Base-by-base conservation (phyloP, 768 basidiomycete species). In the Serpula lacrymans region DNA sequence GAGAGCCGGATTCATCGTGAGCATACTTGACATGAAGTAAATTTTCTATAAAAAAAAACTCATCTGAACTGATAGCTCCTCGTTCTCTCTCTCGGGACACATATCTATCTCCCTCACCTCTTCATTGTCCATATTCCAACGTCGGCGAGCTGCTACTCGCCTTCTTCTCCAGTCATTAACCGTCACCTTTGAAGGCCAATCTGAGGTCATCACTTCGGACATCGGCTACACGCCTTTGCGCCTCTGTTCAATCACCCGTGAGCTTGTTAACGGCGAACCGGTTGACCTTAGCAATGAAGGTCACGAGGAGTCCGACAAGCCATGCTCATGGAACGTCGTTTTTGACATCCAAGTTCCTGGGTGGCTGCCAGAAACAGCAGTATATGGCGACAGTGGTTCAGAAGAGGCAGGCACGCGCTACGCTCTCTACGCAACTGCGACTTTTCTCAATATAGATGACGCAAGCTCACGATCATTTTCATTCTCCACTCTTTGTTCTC, bases 281-380 rank as follows among this genome's bases (percentile, higher is more conserved):
- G 46, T 86, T 20, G 79, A 84, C 47, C 65, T 89, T 42, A 74
- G 65, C 40, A 81, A 84, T 57, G 80, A 82, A 46, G 81, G 74
- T 12, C 70, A 73, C 33, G 81, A 87, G 53, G 74, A 81, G 27
- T 62, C 65, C 17, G 68, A 63, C 36, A 64, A 66, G 42, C 75
- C 76, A 37, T 81, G 75, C 50, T 60, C 60, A 24, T 90, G 90
- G 83, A 80, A 84, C 49, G 68, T 91, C 41, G 68, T 82, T 13
- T 95, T 94, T 59, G 82, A 91, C 58, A 63, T 96, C 3, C 73
- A 78, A 12, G 65, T 94, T n/a, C 91, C 92, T 4, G 93, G 91
- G 13, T 95, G 93, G 93, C 71, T 96, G 3, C 92, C 92, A 6
- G 70, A 72, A 2, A 72, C 78, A 12, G 67, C 77, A 18, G 51